phyloP scores from a whole-genome alignment of 108 stramenopile genomes.

The Skeletonema costatum region DNA sequence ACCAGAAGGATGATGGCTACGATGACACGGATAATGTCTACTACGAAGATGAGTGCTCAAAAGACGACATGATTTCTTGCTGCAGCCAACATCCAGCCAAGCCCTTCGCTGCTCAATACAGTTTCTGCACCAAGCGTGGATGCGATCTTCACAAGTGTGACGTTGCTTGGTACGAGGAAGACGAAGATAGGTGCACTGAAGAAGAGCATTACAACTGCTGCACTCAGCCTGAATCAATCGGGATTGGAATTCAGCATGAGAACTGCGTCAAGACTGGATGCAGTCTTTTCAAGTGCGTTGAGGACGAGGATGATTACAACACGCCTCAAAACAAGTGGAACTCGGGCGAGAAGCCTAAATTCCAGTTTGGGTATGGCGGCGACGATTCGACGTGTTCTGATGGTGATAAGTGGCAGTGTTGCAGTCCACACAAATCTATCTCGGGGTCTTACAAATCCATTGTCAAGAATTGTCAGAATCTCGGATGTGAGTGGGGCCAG shows the following conservation, averaged over 20 bases:
- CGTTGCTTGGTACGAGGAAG: background rate
- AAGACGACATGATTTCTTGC: background rate
- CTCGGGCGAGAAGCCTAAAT: background rate
- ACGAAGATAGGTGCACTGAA: background rate
- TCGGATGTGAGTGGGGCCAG: background rate
- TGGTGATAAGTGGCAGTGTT: background rate
- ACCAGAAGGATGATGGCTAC: too few relatives aligned
- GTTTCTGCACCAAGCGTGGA: background rate
- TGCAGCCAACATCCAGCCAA: background rate
- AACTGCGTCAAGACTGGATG: background rate
- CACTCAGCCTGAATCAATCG: background rate
- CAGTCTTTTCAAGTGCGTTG: background rate
- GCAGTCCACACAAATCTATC: background rate
- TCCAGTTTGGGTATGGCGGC: background rate
- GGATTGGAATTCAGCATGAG: background rate
- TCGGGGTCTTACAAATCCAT: background rate
- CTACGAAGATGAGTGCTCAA: background rate
- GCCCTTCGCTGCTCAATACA: background rate
- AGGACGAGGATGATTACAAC: background rate
- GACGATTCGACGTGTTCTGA: background rate
- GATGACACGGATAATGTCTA: too few relatives aligned
- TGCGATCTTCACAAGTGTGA: background rate
- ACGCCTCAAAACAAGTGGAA: background rate
- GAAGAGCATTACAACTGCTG: background rate
- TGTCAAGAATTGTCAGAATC: background rate